These are phyloP conservation scores for Seminavis robusta DNA, from an alignment of 108 stramenopile genomes.

Conservation along the genomic window DNA sequence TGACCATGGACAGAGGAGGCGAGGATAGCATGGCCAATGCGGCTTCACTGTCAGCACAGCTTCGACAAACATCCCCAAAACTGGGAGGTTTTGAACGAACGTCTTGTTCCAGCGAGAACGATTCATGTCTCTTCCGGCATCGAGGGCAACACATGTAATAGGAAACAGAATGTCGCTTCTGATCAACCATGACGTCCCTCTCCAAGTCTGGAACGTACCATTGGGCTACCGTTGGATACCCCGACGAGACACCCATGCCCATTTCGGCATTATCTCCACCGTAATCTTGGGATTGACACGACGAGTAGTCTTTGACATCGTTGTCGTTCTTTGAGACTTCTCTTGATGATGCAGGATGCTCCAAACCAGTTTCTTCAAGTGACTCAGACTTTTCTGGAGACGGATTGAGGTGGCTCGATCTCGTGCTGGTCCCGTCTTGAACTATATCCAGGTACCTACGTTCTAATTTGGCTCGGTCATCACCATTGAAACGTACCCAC, in stretches of 20 bases:
- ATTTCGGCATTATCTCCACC: too few relatives aligned
- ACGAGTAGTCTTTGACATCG: too few relatives aligned
- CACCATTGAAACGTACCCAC: conserved; percentile 37
- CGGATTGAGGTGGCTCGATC: not conserved
- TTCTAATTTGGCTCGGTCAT: conserved; percentile 39
- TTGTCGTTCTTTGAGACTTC: too few relatives aligned
- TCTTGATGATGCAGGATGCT: too few relatives aligned
- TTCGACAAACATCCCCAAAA: conserved; percentile 20
- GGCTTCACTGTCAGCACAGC: conserved; percentile 7
- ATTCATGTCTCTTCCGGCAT: conserved; percentile 32
- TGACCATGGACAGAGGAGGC: conserved; percentile 32
- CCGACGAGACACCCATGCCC: too few relatives aligned
- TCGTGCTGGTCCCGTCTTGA: not conserved
- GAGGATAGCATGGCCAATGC: conserved; percentile 20
- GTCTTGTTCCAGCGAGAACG: too few relatives aligned
- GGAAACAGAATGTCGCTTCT: conserved; percentile 57
- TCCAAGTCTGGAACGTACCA: conserved; percentile 52
- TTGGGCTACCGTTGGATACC: conserved; percentile 41
- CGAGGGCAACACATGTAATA: conserved; percentile 39
- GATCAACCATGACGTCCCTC: conserved; percentile 57
- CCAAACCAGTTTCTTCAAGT: too few relatives aligned
- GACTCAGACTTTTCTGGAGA: too few relatives aligned
- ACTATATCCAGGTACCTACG: conserved; percentile 15
- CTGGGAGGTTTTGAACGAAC: not conserved
- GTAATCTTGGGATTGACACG: too few relatives aligned